A percentile compares a stretch with the other conserved stretches of the same genome.
Conservation (phyloP, 495 filamentous ascomycete species). For the Trichoderma reesei region DNA sequence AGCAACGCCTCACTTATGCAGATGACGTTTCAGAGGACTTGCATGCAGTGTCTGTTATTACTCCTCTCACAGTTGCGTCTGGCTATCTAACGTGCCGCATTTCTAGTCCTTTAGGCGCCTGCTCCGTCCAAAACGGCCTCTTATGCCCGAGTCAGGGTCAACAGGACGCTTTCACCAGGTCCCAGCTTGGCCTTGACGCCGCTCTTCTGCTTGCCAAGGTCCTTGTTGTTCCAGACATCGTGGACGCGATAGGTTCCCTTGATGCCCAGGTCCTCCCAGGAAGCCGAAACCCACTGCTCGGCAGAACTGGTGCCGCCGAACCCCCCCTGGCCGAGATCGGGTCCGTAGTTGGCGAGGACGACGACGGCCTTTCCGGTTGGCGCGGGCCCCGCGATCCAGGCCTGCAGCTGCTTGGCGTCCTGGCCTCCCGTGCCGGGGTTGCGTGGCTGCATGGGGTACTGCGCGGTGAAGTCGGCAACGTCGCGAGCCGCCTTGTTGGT, state of each 20-base stretch:
- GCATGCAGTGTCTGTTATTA: not conserved
- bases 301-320: not conserved
- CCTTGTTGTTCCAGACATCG: conserved; percentile 7
- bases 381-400: conserved; percentile 24
- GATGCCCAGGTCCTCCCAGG: not conserved
- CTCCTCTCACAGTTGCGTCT: too few species aligned
- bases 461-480: conserved; percentile 17
- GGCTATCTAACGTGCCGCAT: not conserved
- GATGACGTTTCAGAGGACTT: not conserved
- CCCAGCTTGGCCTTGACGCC: not conserved
- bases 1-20: not conserved
- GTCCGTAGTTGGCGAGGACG: conserved; percentile 3
- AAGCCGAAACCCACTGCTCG: not conserved
- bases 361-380: not conserved
- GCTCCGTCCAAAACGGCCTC: not conserved
- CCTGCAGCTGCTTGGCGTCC: conserved; percentile 21
- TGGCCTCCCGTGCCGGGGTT: conserved; percentile 17
- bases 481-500: conserved; percentile 14
- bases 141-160: not conserved
- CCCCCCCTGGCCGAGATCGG: not conserved
- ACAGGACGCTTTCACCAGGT: not conserved
- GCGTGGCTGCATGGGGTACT: conserved; percentile 9
- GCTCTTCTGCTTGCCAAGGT: not conserved
- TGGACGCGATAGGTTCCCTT: conserved; percentile 1
- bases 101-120: not conserved